phyloP scores from a whole-genome alignment of 2,329 filamentous ascomycete species.

The Rhynchosporium agropyri region DNA sequence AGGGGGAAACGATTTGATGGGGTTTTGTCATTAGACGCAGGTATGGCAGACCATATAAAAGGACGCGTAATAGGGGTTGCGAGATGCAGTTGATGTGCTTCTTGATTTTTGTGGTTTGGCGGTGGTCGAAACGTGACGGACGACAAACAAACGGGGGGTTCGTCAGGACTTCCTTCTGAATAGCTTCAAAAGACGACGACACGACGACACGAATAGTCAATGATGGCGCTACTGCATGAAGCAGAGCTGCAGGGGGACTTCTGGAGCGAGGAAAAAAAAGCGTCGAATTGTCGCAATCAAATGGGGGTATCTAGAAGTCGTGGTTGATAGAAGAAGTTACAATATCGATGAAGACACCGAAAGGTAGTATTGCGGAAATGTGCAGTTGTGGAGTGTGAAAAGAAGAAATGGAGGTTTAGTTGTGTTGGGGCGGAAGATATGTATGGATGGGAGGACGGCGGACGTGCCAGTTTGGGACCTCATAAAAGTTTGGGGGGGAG shows the following conservation, averaged over 20 bases:
- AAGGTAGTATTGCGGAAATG: constrained; percentile 37
- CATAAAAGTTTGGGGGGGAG: constrained; percentile 4
- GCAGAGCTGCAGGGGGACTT: constrained; percentile 11
- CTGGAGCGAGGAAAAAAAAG: constrained; percentile 9
- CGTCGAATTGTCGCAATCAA: constrained; percentile 25
- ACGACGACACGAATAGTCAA: constrained; percentile 28
- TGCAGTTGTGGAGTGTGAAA: constrained; percentile 31
- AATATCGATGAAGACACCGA: constrained; percentile 35
- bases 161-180: constrained; percentile 31
- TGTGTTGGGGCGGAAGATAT: constrained; percentile 12
- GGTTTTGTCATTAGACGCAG: constrained; percentile 2
- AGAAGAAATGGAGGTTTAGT: constrained; percentile 21
- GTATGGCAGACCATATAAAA: not conserved
- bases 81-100: constrained; percentile 1
- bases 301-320: constrained; percentile 23
- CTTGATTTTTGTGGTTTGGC: not conserved
- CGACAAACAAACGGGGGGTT: constrained; percentile 21
- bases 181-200: constrained; percentile 37
- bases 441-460: not conserved
- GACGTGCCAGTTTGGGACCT: constrained; percentile 15
- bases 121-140: constrained; percentile 26
- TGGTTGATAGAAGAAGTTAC: constrained; percentile 29
- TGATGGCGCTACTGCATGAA: constrained; percentile 18
- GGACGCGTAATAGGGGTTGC: constrained; percentile 3
- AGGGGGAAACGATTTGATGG: not conserved